Evolutionary conservation across 371 early-diverging fungal species (phyloP), one percentile per base, ranked within the genome.

Genomic region (Circinella minor): DNA sequence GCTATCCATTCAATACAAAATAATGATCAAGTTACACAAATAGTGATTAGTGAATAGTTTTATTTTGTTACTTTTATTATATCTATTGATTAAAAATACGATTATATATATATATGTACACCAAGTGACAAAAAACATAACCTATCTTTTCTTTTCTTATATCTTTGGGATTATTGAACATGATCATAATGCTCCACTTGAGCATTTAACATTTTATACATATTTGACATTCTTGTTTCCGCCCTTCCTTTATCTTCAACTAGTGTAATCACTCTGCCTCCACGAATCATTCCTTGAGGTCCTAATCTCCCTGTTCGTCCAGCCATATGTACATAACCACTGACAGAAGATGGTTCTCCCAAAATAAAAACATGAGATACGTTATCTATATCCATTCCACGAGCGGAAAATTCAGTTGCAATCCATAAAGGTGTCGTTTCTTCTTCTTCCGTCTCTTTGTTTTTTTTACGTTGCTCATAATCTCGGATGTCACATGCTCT

Each of bases 301-400:
- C 91, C 90, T 68, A 91, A 81, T 38, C 95, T 80, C 20, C 93
- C 94, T 10, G 92, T 89, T 43, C 95, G 79, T 48, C 95, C 95
- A 0, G 93, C 92, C 91, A 94, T 93, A 70, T 95, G 95, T n/a
- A 94, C 73, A 75, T 92, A 95, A 43, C 88, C 84, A 18, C 85
- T 77, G 13, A 86, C 76, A 0, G 89, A 84, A 0, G 87, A 77
- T 3, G 93, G 92, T 20, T 82, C 71, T 7, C 93, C 93, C 1
- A 92, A 78, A 61, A 95, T 93, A 66, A 94, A 91, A 0, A 98
- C 96, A 72, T 96, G 94, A 5, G 91, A 90, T 0, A 93, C 85
- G 51, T 86, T 78, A 7, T 94, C 96, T 8, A 98, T 79, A 80
- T 98, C 98, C 38, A 98, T 80, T 9, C 98, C 98, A 63, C 96